Evolutionary conservation across 495 filamentous ascomycete genomes (phyloP).

Genomic region (Daldinia childiae): DNA sequence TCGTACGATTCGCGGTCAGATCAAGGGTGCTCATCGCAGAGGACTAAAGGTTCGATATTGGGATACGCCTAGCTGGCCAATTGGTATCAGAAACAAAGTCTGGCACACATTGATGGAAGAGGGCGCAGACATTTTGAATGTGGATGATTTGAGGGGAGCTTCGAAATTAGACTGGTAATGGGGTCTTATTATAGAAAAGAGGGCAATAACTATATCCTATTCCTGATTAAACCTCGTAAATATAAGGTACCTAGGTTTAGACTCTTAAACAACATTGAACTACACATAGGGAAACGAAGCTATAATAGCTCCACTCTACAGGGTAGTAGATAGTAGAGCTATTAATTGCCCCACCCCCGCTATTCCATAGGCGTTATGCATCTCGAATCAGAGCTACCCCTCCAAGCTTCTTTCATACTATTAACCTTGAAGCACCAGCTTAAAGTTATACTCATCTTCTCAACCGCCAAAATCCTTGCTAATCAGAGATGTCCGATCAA

Average conservation of each 20-base stretch:
- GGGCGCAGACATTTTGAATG: slow-evolving; percentile 78
- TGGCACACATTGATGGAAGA: slow-evolving; percentile 78
- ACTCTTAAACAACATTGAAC: no score
- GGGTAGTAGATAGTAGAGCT: neutral
- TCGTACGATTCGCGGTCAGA: slow-evolving; percentile 67
- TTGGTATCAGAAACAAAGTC: slow-evolving; percentile 74
- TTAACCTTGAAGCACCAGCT: neutral
- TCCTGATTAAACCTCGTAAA: no score
- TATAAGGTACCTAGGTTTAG: no score
- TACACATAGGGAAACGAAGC: no score
- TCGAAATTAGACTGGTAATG: slow-evolving; percentile 48
- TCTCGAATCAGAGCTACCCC: slow-evolving; percentile 3
- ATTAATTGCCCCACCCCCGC: slow-evolving; percentile 27
- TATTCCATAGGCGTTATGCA: slow-evolving; percentile 15
- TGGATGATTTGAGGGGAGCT: slow-evolving; percentile 70
- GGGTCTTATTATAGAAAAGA: neutral
- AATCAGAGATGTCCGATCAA: slow-evolving; percentile 43
- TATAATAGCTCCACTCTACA: neutral
- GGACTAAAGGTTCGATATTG: slow-evolving; percentile 82
- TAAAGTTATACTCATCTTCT: neutral
- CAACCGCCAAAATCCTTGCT: neutral
- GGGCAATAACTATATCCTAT: no score
- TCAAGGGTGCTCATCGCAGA: slow-evolving; percentile 72
- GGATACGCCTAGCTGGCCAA: slow-evolving; percentile 80
- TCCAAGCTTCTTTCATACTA: slow-evolving; percentile 10